Conservation (phyloP, 306 rosid genomes). For the Quercus glauca region DNA sequence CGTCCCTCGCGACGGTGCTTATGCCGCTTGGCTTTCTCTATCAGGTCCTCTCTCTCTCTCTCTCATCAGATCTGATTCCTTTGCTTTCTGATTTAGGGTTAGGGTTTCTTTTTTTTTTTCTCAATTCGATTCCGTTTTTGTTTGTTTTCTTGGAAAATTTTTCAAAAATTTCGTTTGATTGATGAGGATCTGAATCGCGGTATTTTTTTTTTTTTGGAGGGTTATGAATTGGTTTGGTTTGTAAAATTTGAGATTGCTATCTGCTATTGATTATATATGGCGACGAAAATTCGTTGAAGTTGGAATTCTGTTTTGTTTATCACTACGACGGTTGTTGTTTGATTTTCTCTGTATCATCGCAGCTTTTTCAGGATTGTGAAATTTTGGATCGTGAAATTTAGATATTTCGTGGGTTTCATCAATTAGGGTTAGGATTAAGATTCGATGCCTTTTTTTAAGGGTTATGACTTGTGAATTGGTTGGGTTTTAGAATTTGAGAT, state of each 20-base stretch:
- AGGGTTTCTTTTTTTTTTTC: neutral
- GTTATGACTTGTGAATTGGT: too few relatives aligned
- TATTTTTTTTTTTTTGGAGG: too few relatives aligned
- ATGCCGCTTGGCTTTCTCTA: slow-evolving; percentile 54
- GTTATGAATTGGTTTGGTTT: neutral
- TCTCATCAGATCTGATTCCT: neutral
- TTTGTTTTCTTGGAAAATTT: neutral
- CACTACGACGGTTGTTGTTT: too few relatives aligned
- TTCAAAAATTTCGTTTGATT: neutral
- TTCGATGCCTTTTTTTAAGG: too few relatives aligned
- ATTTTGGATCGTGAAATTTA: too few relatives aligned
- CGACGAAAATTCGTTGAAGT: neutral
- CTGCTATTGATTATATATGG: neutral
- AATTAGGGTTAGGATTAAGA: too few relatives aligned
- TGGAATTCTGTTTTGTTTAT: too few relatives aligned
- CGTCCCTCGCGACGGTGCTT: slow-evolving; percentile 96
- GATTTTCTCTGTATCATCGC: too few relatives aligned
- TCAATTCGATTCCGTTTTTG: neutral
- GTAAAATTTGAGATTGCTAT: neutral
- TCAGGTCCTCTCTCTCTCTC: slow-evolving; percentile 42
- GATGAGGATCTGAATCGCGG: neutral
- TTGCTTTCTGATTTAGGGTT: slow-evolving; percentile 8
- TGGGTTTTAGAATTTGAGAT: too few relatives aligned
- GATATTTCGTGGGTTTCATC: too few relatives aligned
- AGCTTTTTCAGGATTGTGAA: too few relatives aligned